Percentiles rank a stretch among this genome's conserved stretches.
These are phyloP conservation scores for Nitzschia sp. DNA, from an alignment of 108 stramenopile genomes.

Conservation along the genomic window DNA sequence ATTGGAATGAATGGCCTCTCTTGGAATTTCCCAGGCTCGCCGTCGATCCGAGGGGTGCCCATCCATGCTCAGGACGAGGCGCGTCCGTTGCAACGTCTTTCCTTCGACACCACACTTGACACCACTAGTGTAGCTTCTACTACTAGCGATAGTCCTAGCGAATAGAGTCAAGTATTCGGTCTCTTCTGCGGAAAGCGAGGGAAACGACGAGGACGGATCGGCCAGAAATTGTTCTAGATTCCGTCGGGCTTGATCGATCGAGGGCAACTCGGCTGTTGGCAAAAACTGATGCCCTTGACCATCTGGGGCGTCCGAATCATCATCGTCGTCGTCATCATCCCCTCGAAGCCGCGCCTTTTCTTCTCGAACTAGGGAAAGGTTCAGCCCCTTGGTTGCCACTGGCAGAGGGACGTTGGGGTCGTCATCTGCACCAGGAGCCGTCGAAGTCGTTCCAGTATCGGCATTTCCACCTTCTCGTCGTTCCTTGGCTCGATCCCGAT, in stretches of 20 bases:
- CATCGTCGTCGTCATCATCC: not conserved
- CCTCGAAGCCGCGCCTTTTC: slow-evolving; percentile 55
- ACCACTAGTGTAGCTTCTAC: not conserved
- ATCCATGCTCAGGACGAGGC: slow-evolving; percentile 21
- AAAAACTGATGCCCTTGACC: not conserved
- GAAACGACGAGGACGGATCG: not conserved
- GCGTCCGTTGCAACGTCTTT: slow-evolving; percentile 25
- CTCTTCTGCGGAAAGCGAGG: not conserved
- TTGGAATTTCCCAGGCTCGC: slow-evolving; percentile 46
- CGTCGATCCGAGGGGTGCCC: slow-evolving; percentile 29
- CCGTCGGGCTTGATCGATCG: slow-evolving; percentile 23
- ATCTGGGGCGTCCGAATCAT: not conserved
- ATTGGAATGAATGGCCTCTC: not conserved
- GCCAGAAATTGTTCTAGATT: not conserved
- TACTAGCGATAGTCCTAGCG: not conserved
- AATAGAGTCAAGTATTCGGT: slow-evolving; percentile 13
- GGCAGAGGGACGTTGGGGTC: slow-evolving; percentile 3
- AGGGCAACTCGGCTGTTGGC: slow-evolving; percentile 15
- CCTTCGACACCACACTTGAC: slow-evolving; percentile 22
- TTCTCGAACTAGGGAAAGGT: slow-evolving; percentile 83
- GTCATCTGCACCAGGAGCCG: slow-evolving; percentile 7
- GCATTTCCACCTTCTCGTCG: slow-evolving; percentile 65
- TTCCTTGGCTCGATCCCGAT: slow-evolving; percentile 86
- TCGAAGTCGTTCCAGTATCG: not conserved
- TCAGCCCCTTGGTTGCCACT: slow-evolving; percentile 70